Evolutionary conservation across 352 stramenopile genomes (phyloP).

Genomic region (Phytophthora melonis): DNA sequence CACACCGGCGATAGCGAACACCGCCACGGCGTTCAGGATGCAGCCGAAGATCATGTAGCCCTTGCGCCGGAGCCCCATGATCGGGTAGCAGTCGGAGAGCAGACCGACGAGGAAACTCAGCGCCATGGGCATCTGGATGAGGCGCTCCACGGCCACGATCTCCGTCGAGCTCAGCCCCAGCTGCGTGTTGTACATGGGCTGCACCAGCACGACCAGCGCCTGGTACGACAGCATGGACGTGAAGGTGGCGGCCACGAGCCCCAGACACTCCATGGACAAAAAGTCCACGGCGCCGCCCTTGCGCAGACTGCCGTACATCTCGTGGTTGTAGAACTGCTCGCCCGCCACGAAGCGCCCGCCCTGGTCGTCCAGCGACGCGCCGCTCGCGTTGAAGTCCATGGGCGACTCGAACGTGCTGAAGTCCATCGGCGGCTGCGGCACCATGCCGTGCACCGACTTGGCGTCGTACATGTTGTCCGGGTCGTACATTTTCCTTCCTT

Average conservation of each 20-base stretch:
- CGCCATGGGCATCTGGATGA: conserved; percentile 87
- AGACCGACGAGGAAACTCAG: conserved; percentile 92
- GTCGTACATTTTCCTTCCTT: conserved; percentile 26
- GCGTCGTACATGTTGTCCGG: conserved; percentile 28
- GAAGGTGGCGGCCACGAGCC: conserved; percentile 69
- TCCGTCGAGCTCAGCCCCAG: conserved; percentile 53
- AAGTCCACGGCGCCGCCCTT: conserved; percentile 66
- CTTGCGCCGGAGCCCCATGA: conserved; percentile 91
- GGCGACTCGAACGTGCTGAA: conserved; percentile 53
- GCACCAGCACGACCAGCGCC: conserved; percentile 54
- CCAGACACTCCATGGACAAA: conserved; percentile 69
- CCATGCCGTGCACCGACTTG: conserved; percentile 43
- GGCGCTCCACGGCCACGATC: conserved; percentile 55
- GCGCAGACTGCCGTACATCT: conserved; percentile 74
- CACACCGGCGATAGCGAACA: conserved; percentile 65
- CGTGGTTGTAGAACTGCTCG: conserved; percentile 80
- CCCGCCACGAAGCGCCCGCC: conserved; percentile 65
- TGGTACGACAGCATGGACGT: conserved; percentile 79
- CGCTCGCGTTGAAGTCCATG: conserved; percentile 42
- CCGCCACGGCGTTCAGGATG: conserved; percentile 65
- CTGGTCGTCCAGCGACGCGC: conserved; percentile 45
- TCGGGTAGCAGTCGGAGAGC: conserved; percentile 91
- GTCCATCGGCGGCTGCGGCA: conserved; percentile 44
- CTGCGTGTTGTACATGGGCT: conserved; percentile 67
- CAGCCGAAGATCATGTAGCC: conserved; percentile 92